Evolutionary conservation across 768 basidiomycete species (phyloP).

Genomic region (Serendipita sp.): DNA sequence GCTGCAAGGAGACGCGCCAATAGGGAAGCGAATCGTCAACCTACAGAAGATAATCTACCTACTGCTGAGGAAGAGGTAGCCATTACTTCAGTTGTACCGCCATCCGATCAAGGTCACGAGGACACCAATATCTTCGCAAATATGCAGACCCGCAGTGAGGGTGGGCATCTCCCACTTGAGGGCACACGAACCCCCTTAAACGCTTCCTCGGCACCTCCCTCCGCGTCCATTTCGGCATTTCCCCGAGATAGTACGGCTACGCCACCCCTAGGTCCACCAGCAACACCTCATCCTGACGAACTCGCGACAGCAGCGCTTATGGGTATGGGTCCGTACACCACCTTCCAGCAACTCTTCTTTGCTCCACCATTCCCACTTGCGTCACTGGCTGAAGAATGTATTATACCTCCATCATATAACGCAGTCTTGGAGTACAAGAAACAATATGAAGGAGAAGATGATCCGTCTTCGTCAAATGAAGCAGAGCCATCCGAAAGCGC

Average conservation of each 20-base stretch:
- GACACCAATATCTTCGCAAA: slow-evolving; percentile 26
- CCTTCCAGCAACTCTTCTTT: slow-evolving; percentile 78
- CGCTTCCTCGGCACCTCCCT: not conserved
- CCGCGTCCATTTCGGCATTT: not conserved
- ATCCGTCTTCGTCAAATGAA: slow-evolving; percentile 66
- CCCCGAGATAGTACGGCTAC: not conserved
- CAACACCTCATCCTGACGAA: slow-evolving; percentile 43
- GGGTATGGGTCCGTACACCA: slow-evolving; percentile 71
- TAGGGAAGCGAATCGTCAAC: not conserved
- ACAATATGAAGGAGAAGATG: slow-evolving; percentile 41
- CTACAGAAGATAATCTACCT: slow-evolving; percentile 47
- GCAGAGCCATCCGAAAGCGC: slow-evolving; percentile 37
- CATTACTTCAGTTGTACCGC: slow-evolving; percentile 26
- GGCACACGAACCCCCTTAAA: not conserved
- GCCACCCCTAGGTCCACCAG: slow-evolving; percentile 14
- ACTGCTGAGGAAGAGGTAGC: not conserved
- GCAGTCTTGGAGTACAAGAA: slow-evolving; percentile 56
- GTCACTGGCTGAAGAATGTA: slow-evolving; percentile 75
- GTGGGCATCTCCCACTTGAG: slow-evolving; percentile 11
- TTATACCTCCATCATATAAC: slow-evolving; percentile 81
- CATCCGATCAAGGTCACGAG: slow-evolving; percentile 28
- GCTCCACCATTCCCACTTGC: slow-evolving; percentile 79
- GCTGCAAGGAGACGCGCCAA: slow-evolving; percentile 56
- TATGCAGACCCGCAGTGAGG: not conserved
- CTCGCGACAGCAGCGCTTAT: slow-evolving; percentile 48